phyloP scores from a whole-genome alignment of 768 basidiomycete genomes.

The Auricularia heimuer region DNA sequence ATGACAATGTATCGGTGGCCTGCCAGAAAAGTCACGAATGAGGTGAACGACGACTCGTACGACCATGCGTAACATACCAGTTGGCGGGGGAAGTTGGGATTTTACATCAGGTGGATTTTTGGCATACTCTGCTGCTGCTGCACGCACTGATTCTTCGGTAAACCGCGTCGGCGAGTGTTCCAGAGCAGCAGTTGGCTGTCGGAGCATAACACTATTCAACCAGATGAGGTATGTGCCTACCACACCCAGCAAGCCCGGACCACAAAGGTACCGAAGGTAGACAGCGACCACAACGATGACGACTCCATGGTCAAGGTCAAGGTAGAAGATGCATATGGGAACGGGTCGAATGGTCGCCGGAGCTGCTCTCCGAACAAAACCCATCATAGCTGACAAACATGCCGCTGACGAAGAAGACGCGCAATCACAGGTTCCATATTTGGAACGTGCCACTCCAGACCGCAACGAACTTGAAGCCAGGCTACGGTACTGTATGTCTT shows the following conservation, averaged over 20 bases:
- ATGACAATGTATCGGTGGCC: constrained; percentile 70
- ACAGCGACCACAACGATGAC: not conserved
- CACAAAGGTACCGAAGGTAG: not conserved
- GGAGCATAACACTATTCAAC: not conserved
- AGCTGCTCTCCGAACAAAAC: not conserved
- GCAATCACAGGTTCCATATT: too few relatives aligned
- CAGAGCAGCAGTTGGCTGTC: not conserved
- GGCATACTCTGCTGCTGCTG: not conserved
- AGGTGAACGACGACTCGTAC: too few relatives aligned
- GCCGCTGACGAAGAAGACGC: not conserved
- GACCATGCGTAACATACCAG: not conserved
- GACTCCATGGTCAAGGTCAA: not conserved
- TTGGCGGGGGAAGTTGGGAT: not conserved
- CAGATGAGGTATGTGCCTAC: not conserved
- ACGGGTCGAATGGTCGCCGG: not conserved
- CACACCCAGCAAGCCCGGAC: not conserved
- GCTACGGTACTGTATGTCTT: too few relatives aligned
- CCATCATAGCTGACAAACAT: not conserved
- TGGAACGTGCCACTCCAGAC: too few relatives aligned
- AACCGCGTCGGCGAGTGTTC: not conserved
- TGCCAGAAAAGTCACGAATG: constrained; percentile 22
- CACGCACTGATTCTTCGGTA: not conserved
- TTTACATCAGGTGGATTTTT: not conserved
- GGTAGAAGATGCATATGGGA: not conserved
- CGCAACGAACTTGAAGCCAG: too few relatives aligned